phyloP scores from a whole-genome alignment of 1,284 basidiomycete genomes.

The Cutaneotrichosporon dermatis region DNA sequence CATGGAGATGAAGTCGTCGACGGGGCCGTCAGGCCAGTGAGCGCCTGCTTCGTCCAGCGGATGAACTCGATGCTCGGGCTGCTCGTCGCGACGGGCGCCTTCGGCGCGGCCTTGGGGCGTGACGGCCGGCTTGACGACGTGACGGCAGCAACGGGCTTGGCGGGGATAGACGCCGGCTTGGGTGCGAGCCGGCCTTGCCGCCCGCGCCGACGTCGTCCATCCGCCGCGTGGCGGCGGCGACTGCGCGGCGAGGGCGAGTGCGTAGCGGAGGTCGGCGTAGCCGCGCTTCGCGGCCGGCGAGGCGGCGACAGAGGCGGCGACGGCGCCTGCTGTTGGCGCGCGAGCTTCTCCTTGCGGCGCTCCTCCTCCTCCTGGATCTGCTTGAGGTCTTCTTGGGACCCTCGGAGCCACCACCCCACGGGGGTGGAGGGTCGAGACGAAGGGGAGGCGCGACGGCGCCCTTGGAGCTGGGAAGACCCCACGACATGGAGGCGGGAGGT shows the following conservation, averaged over 20 bases:
- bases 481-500: conserved; percentile 46
- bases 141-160: conserved; percentile 26
- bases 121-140: conserved; percentile 13
- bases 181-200: conserved; percentile 57
- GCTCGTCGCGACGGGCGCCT: conserved; percentile 50
- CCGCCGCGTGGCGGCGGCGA: conserved; percentile 59
- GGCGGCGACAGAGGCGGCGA: too few species aligned
- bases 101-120: conserved; percentile 14
- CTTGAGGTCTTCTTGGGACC: conserved; percentile 88
- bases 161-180: conserved; percentile 31
- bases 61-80: conserved; percentile 84
- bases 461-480: conserved; percentile 48
- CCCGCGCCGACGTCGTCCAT: conserved; percentile 83
- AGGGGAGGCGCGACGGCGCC: conserved; percentile 25
- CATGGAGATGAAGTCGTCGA: conserved; percentile 91
- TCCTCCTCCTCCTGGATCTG: conserved; percentile 99
- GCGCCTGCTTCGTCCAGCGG: conserved; percentile 80
- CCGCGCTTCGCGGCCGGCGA: conserved; percentile 54
- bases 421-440: conserved; percentile 43
- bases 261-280: conserved; percentile 64
- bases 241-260: conserved; percentile 50
- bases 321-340: conserved; percentile 26
- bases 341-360: conserved; percentile 63
- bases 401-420: conserved; percentile 44
- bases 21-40: conserved; percentile 62